Percentiles rank a stretch among this genome's conserved stretches.
Conservation (phyloP, 2,329 filamentous ascomycete species). For the Ceratocystis huliohia region DNA sequence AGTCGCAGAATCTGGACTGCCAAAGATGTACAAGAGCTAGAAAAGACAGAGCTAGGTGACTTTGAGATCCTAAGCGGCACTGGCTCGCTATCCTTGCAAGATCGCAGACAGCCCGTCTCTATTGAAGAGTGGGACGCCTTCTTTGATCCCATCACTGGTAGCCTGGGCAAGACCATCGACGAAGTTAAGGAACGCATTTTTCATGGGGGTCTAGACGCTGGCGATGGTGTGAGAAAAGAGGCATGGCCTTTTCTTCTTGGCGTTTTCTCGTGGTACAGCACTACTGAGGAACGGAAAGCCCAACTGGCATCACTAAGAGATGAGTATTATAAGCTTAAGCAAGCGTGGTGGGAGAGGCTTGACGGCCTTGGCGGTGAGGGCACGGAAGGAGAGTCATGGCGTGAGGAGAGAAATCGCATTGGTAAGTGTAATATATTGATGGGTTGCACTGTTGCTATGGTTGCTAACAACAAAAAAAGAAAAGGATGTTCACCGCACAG, state of each 20-base stretch:
- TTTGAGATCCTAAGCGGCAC: constrained; percentile 87
- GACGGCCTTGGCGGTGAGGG: constrained; percentile 67
- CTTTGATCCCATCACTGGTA: constrained; percentile 65
- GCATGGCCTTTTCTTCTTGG: constrained; percentile 91
- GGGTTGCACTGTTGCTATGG: neutral
- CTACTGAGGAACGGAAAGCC: constrained; percentile 67
- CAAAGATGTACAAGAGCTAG: constrained; percentile 80
- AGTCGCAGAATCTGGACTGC: constrained; percentile 87
- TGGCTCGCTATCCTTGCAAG: constrained; percentile 58
- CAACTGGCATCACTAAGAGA: constrained; percentile 76
- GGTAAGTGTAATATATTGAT: constrained; percentile 44
- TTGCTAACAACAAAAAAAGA: constrained; percentile 42
- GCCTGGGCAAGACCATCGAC: constrained; percentile 66
- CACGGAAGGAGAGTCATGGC: constrained; percentile 89
- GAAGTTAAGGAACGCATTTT: constrained; percentile 97
- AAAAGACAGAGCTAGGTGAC: constrained; percentile 87
- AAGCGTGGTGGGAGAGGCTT: constrained; percentile 89
- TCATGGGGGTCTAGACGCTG: constrained; percentile 76
- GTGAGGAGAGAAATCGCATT: constrained; percentile 84
- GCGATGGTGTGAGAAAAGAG: constrained; percentile 89
- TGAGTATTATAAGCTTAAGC: constrained; percentile 88
- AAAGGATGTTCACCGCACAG: constrained; percentile 95
- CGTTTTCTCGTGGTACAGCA: constrained; percentile 88
- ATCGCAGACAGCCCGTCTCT: constrained; percentile 64
- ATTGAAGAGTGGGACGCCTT: constrained; percentile 82